phyloP scores from a whole-genome alignment of 768 basidiomycete genomes.

The Fomitopsis serialis region DNA sequence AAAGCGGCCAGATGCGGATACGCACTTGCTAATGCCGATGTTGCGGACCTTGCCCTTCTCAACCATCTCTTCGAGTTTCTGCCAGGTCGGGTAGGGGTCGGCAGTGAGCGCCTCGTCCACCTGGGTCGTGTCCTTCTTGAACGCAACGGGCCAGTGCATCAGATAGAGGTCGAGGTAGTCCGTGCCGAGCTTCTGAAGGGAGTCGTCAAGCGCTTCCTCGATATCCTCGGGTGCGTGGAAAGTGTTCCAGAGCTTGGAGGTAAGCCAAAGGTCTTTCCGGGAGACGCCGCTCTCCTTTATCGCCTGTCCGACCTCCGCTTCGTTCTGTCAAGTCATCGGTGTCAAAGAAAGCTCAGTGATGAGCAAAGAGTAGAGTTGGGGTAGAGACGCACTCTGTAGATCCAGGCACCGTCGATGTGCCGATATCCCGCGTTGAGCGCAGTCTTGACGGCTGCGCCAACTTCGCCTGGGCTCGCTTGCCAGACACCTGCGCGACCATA shows the following conservation, averaged over 20 bases:
- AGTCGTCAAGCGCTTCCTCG: conserved; percentile 61
- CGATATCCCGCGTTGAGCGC: conserved; percentile 61
- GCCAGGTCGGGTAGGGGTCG: conserved; percentile 75
- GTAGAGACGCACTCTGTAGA: conserved; percentile 42
- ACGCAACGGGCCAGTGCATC: conserved; percentile 78
- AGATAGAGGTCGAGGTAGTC: conserved; percentile 79
- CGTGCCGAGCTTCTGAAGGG: conserved; percentile 52
- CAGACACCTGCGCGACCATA: conserved; percentile 45
- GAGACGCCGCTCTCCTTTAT: conserved; percentile 53
- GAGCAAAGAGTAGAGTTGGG: too few relatives aligned
- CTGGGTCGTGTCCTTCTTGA: conserved; percentile 46
- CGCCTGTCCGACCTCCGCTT: conserved; percentile 63
- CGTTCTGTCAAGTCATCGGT: conserved; percentile 38
- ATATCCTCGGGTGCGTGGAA: conserved; percentile 75
- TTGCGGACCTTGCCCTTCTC: conserved; percentile 72
- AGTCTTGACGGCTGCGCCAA: conserved; percentile 63
- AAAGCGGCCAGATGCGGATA: neutral
- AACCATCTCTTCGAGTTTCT: conserved; percentile 73
- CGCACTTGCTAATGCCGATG: conserved; percentile 82
- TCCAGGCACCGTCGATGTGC: conserved; percentile 74
- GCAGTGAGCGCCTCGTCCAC: conserved; percentile 54
- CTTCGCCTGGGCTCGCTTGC: conserved; percentile 51
- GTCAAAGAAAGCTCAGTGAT: neutral
- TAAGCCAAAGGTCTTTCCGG: conserved; percentile 63
- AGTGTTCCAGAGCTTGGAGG: conserved; percentile 71